phyloP scores from a whole-genome alignment of 1,284 basidiomycete species.

The Ceraceosorus guamensis region DNA sequence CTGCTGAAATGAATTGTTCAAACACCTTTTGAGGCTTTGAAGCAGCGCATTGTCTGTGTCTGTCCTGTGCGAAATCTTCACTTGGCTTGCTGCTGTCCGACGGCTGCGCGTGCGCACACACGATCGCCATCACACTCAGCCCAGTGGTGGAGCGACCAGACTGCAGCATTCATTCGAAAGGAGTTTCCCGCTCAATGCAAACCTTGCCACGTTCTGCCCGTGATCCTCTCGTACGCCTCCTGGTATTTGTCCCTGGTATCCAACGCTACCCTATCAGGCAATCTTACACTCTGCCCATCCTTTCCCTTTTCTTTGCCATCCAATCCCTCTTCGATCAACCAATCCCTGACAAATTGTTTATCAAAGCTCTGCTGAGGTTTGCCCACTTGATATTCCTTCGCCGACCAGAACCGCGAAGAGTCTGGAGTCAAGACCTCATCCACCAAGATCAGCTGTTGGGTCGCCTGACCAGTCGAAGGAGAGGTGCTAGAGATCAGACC shows the following conservation, averaged over 20 bases:
- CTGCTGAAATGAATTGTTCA: too few relatives aligned
- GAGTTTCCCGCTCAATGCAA: too few relatives aligned
- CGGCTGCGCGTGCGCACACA: too few relatives aligned
- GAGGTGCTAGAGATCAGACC: constrained; percentile 53
- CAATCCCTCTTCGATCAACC: constrained; percentile 52
- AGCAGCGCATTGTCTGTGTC: too few relatives aligned
- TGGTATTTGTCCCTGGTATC: constrained; percentile 41
- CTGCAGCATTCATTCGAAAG: too few relatives aligned
- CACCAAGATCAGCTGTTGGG: constrained; percentile 66
- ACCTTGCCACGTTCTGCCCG: constrained; percentile 22
- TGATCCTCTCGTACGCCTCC: constrained; percentile 41
- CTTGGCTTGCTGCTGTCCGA: too few relatives aligned
- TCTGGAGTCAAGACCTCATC: constrained; percentile 96
- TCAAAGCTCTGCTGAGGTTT: constrained; percentile 82
- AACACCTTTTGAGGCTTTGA: too few relatives aligned
- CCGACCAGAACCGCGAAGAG: constrained; percentile 93
- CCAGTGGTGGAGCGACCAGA: too few relatives aligned
- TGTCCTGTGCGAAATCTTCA: too few relatives aligned
- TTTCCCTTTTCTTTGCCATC: constrained; percentile 36
- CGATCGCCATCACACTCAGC: too few relatives aligned
- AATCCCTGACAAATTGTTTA: constrained; percentile 92
- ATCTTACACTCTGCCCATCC: constrained; percentile 30
- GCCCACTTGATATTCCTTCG: constrained; percentile 66
- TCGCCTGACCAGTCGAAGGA: background rate
- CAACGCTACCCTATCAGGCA: constrained; percentile 39